phyloP scores from a whole-genome alignment of 495 filamentous ascomycete species.

The Extremus antarcticus region DNA sequence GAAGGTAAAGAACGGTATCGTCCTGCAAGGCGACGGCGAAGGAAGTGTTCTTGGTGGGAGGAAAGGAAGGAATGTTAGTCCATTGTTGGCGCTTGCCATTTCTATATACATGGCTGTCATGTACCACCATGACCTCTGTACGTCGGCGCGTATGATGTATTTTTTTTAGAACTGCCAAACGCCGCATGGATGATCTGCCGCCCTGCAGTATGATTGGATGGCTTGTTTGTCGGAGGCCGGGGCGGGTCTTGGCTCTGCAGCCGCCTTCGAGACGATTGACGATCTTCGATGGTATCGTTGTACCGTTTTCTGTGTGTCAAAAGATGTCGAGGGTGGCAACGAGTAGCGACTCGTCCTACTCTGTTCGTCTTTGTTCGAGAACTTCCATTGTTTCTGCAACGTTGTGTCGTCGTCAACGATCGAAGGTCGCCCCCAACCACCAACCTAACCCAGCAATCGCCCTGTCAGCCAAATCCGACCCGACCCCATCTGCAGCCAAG shows the following conservation, averaged over 20 bases:
- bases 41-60: constrained; percentile 1
- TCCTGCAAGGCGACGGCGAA: not conserved
- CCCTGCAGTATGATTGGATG: not conserved
- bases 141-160: constrained; percentile 12
- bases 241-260: not conserved
- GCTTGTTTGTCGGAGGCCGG: not conserved
- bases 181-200: not conserved
- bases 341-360: no score
- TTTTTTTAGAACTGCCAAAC: not conserved
- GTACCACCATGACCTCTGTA: constrained; percentile 3
- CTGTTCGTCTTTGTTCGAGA: no score
- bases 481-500: not conserved
- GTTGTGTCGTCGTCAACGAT: not conserved
- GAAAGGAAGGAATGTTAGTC: not conserved
- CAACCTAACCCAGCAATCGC: not conserved
- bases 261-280: no score
- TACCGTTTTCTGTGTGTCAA: no score
- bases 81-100: not conserved
- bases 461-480: not conserved
- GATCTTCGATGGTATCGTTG: no score
- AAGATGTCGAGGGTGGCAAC: no score
- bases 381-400: no score
- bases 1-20: not conserved
- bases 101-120: constrained; percentile 20
- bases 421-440: no score